Evolutionary conservation across 1,284 basidiomycete species (phyloP).

Genomic region (Apiotrichum gracile): DNA sequence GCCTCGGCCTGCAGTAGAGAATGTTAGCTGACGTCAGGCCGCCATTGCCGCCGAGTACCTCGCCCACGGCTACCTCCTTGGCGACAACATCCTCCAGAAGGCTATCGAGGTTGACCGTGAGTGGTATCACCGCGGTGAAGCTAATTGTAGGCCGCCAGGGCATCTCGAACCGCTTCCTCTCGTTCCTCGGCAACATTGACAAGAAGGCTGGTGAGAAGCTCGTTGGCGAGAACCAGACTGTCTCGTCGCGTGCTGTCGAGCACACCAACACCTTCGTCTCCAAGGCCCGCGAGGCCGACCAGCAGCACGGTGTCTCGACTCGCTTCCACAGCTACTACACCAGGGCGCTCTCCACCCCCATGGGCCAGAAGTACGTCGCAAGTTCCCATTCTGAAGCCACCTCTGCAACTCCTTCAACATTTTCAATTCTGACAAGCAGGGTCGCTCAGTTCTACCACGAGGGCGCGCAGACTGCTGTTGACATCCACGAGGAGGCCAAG

Average conservation of each 20-base stretch:
- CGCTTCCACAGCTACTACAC: slow-evolving; percentile 69
- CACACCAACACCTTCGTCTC: slow-evolving; percentile 53
- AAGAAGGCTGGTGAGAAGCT: slow-evolving; percentile 59
- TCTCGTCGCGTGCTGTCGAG: slow-evolving; percentile 64
- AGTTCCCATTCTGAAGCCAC: background rate
- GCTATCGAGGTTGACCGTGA: slow-evolving; percentile 82
- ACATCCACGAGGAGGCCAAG: slow-evolving; percentile 53
- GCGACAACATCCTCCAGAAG: slow-evolving; percentile 69
- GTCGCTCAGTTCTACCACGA: slow-evolving; percentile 57
- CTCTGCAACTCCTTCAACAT: background rate
- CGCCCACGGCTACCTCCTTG: slow-evolving; percentile 68
- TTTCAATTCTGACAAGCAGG: slow-evolving; percentile 18
- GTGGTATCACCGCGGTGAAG: slow-evolving; percentile 30
- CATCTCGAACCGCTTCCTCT: slow-evolving; percentile 75
- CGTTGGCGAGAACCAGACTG: slow-evolving; percentile 52
- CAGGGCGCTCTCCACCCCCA: slow-evolving; percentile 64
- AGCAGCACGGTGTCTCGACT: slow-evolving; percentile 69
- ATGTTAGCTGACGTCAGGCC: slow-evolving; percentile 28
- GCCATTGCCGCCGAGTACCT: slow-evolving; percentile 82
- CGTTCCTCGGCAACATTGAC: slow-evolving; percentile 68
- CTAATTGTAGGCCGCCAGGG: slow-evolving; percentile 57
- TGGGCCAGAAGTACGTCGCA: slow-evolving; percentile 58
- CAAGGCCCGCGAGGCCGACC: slow-evolving; percentile 67
- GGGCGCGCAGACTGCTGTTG: slow-evolving; percentile 61
- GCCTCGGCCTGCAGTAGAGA: background rate